Conservation (phyloP, 2,329 filamentous ascomycete species). For the Talaromyces funiculosus region DNA sequence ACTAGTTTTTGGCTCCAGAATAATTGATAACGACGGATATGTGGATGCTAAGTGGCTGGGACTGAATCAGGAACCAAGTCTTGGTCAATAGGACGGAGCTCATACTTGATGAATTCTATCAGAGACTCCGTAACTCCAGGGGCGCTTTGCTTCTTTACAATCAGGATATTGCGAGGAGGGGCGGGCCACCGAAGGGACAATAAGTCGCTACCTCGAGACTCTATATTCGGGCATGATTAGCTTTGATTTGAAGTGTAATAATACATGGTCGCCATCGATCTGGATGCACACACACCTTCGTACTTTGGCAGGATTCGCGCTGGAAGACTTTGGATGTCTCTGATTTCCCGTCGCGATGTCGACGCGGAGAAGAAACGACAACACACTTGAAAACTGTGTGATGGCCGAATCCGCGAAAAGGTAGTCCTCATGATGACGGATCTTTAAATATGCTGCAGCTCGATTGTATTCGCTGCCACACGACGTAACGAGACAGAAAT, state of each 20-base stretch:
- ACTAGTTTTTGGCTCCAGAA: constrained; percentile 76
- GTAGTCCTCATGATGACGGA: constrained; percentile 2
- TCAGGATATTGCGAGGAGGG: constrained; percentile 62
- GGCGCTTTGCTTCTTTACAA: constrained; percentile 62
- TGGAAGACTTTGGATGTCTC: constrained; percentile 40
- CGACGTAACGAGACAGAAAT: background rate
- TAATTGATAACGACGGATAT: constrained; percentile 73
- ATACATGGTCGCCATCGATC: background rate
- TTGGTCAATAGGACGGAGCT: constrained; percentile 1
- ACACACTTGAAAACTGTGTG: constrained; percentile 8
- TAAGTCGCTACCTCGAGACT: constrained; percentile 54
- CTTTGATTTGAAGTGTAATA: background rate
- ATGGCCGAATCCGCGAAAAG: constrained; percentile 7
- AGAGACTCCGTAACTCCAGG: constrained; percentile 51
- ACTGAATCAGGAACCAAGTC: constrained; percentile 35
- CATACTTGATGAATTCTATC: constrained; percentile 51
- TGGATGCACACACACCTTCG: constrained; percentile 53
- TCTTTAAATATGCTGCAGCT: constrained; percentile 8
- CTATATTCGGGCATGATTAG: constrained; percentile 29
- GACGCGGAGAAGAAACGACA: constrained; percentile 41
- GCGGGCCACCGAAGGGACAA: constrained; percentile 62
- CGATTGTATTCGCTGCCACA: constrained; percentile 7
- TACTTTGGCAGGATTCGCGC: constrained; percentile 58
- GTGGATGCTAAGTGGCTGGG: constrained; percentile 67
- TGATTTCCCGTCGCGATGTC: constrained; percentile 36